Evolutionary conservation across 2,329 filamentous ascomycete species (phyloP).

Genomic region (Anthostomella pinea): DNA sequence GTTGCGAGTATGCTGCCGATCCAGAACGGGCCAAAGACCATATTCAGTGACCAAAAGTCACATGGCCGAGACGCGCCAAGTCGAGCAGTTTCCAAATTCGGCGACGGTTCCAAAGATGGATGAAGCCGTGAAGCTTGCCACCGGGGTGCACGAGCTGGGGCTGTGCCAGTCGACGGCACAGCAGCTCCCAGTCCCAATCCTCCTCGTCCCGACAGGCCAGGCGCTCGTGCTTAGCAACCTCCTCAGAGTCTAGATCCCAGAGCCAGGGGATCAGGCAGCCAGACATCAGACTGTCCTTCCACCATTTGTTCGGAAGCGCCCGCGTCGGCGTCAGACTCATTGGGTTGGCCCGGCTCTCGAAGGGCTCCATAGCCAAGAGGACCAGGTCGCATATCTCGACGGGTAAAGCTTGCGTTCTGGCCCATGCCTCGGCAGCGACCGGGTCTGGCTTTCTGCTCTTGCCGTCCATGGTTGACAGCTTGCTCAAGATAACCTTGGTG

Average conservation of each 20-base stretch:
- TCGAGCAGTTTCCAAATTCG: slow-evolving; percentile 25
- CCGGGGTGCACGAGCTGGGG: slow-evolving; percentile 4
- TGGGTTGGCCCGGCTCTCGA: slow-evolving; percentile 3
- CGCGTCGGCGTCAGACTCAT: slow-evolving; percentile 12
- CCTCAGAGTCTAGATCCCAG: slow-evolving; percentile 11
- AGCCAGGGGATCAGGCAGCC: slow-evolving; percentile 22
- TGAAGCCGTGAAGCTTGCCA: slow-evolving; percentile 2
- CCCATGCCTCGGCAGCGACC: neutral
- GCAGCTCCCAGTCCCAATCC: slow-evolving; percentile 24
- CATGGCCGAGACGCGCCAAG: slow-evolving; percentile 12
- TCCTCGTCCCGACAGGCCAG: too few relatives aligned
- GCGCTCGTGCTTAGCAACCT: neutral
- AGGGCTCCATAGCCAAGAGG: slow-evolving; percentile 11
- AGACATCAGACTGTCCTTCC: slow-evolving; percentile 15
- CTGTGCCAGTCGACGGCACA: slow-evolving; percentile 21
- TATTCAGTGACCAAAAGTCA: neutral
- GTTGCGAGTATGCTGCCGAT: too few relatives aligned
- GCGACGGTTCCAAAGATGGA: slow-evolving; percentile 17
- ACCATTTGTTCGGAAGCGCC: slow-evolving; percentile 12
- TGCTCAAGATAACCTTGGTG: slow-evolving; percentile 5
- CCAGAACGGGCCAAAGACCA: too few relatives aligned
- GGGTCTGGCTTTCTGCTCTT: neutral
- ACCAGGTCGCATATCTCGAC: slow-evolving; percentile 12
- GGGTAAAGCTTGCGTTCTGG: slow-evolving; percentile 4
- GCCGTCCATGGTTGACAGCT: slow-evolving; percentile 9